Conservation (phyloP, 78 protist genomes). For the Protostelium mycophagum region DNA sequence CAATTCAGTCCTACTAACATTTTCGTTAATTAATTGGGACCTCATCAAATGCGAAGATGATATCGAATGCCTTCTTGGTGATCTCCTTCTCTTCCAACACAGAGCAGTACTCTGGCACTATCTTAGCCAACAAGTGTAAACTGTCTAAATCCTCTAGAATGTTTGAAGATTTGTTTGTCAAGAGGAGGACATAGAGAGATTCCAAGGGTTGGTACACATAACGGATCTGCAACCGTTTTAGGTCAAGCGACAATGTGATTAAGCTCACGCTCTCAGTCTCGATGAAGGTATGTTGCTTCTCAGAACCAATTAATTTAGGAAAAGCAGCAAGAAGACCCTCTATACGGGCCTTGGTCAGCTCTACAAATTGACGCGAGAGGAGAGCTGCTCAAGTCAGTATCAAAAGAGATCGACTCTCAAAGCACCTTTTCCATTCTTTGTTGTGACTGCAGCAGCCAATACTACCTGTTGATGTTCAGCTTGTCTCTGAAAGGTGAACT, state of each 20-base stretch:
- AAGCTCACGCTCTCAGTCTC: slow-evolving; percentile 81
- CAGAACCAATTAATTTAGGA: slow-evolving; percentile 87
- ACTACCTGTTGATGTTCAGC: slow-evolving; percentile 34
- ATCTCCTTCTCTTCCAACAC: slow-evolving; percentile 68
- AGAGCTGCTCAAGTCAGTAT: slow-evolving; percentile 36
- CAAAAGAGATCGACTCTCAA: not conserved
- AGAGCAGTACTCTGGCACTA: slow-evolving; percentile 33
- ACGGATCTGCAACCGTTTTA: slow-evolving; percentile 54
- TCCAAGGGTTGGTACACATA: slow-evolving; percentile 97
- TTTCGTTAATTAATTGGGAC: slow-evolving; percentile 17
- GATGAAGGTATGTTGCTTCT: slow-evolving; percentile 88
- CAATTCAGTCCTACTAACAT: not conserved
- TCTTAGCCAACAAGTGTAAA: slow-evolving; percentile 72
- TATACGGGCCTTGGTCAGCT: slow-evolving; percentile 84
- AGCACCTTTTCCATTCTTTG: slow-evolving; percentile 40
- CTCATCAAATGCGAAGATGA: slow-evolving; percentile 93
- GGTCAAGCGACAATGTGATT: not conserved
- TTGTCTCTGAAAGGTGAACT: too few species aligned
- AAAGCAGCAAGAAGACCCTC: slow-evolving; percentile 94
- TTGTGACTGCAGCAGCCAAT: slow-evolving; percentile 54
- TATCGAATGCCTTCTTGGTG: slow-evolving; percentile 62
- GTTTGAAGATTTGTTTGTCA: slow-evolving; percentile 89
- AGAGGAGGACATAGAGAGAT: slow-evolving; percentile 71
- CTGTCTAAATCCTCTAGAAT: slow-evolving; percentile 95
- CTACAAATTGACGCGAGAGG: slow-evolving; percentile 90